Evolutionary conservation across 2,329 filamentous ascomycete genomes (phyloP).

Genomic region (Chaetomiaceae sp.): DNA sequence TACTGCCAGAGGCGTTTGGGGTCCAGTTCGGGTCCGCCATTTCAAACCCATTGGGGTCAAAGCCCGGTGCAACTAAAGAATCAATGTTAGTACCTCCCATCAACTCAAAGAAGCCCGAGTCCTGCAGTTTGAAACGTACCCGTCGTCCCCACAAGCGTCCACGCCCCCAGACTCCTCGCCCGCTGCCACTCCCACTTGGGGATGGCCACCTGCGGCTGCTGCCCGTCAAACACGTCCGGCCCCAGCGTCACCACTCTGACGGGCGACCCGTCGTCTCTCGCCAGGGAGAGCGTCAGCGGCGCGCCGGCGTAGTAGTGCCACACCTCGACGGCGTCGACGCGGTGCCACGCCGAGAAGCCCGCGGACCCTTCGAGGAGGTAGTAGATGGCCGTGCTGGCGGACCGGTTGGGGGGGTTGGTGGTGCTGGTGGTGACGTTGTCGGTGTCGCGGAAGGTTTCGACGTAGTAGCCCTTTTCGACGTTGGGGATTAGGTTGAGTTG

Average conservation of each 20-base stretch:
- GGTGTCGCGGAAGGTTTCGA: slow-evolving; percentile 43
- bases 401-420: slow-evolving; percentile 31
- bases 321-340: slow-evolving; percentile 43
- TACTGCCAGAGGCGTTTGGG: too few species aligned
- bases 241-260: slow-evolving; percentile 37
- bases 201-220: slow-evolving; percentile 43
- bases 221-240: slow-evolving; percentile 38
- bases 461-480: slow-evolving; percentile 46
- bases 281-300: slow-evolving; percentile 43
- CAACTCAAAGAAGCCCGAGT: not conserved
- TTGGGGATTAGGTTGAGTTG: slow-evolving; percentile 41
- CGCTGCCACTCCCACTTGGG: slow-evolving; percentile 42
- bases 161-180: slow-evolving; percentile 41
- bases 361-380: slow-evolving; percentile 45
- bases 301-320: slow-evolving; percentile 54
- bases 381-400: slow-evolving; percentile 49
- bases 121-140: slow-evolving; percentile 31
- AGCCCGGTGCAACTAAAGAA: not conserved
- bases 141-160: slow-evolving; percentile 42
- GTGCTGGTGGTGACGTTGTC: slow-evolving; percentile 15
- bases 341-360: slow-evolving; percentile 47
- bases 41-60: not conserved
- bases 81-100: not conserved
- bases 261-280: slow-evolving; percentile 39
- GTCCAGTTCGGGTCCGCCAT: not conserved